These are phyloP conservation scores for Cercospora zeina DNA, from an alignment of 2,329 filamentous ascomycete species.

Conservation along the genomic window DNA sequence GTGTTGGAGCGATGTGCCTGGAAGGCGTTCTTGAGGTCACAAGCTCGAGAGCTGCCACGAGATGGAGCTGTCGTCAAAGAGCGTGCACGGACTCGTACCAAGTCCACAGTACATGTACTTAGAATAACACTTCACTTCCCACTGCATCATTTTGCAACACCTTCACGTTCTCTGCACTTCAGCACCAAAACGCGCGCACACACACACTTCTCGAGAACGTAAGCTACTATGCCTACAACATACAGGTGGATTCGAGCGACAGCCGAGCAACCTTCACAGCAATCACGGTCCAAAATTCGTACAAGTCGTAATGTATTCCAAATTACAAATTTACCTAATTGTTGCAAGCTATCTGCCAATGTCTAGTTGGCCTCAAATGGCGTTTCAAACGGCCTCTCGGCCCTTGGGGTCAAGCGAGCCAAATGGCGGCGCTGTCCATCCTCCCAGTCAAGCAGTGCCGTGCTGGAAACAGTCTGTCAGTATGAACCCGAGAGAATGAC, in stretches of 20 bases:
- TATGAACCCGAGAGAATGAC: background rate
- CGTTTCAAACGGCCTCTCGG: conserved; percentile 73
- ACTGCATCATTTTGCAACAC: background rate
- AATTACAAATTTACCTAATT: background rate
- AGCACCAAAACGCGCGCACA: background rate
- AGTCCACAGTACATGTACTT: background rate
- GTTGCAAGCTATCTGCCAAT: background rate
- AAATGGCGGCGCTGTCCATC: conserved; percentile 75
- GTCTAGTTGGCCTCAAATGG: conserved; percentile 41
- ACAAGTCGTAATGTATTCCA: background rate
- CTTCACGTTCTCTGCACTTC: background rate
- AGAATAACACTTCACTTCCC: conserved; percentile 5
- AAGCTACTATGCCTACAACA: background rate
- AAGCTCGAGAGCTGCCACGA: conserved; percentile 5
- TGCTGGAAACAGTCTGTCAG: conserved; percentile 38
- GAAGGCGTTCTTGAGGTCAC: conserved; percentile 4
- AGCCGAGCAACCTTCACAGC: background rate
- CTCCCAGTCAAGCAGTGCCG: conserved; percentile 79
- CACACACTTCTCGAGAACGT: background rate
- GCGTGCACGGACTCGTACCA: conserved; percentile 6
- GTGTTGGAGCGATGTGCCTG: background rate
- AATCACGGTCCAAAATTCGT: background rate
- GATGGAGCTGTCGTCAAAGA: conserved; percentile 15
- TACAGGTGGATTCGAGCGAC: too few species aligned
- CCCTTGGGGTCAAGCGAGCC: conserved; percentile 79